Conservation (phyloP, 2,329 filamentous ascomycete genomes). For the Bretziella fagacearum region DNA sequence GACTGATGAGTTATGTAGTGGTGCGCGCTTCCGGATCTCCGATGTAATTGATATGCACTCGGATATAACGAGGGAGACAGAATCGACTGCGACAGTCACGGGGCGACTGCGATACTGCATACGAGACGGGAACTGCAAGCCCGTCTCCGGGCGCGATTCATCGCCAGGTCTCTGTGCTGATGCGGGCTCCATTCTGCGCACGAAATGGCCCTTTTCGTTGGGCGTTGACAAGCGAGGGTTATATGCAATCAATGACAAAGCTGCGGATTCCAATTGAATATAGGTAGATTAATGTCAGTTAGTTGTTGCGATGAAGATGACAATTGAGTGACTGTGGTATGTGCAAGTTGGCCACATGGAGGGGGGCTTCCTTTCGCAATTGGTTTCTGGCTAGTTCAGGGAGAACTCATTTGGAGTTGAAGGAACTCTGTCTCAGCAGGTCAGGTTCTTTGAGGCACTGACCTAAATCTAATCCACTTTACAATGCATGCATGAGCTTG, state of each 20-base stretch:
- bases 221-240: neutral
- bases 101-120: constrained; percentile 44
- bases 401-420: neutral
- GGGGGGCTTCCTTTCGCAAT: neutral
- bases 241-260: neutral
- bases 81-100: constrained; percentile 71
- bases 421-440: neutral
- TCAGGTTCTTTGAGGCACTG: neutral
- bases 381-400: neutral
- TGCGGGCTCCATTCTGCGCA: constrained; percentile 3
- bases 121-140: constrained; percentile 22
- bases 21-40: constrained; percentile 91
- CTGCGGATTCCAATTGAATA: neutral
- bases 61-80: constrained; percentile 83
- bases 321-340: too few species aligned
- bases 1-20: constrained; percentile 90
- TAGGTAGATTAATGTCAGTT: neutral
- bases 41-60: constrained; percentile 98
- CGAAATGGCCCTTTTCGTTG: neutral
- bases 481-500: neutral
- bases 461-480: neutral
- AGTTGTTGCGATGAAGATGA: too few species aligned
- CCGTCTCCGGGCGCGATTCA: constrained; percentile 9
- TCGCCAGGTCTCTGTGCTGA: constrained; percentile 7
- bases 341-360: constrained; percentile 14